Evolutionary conservation across 768 basidiomycete genomes (phyloP).

Genomic region (Termitomyces sp.): DNA sequence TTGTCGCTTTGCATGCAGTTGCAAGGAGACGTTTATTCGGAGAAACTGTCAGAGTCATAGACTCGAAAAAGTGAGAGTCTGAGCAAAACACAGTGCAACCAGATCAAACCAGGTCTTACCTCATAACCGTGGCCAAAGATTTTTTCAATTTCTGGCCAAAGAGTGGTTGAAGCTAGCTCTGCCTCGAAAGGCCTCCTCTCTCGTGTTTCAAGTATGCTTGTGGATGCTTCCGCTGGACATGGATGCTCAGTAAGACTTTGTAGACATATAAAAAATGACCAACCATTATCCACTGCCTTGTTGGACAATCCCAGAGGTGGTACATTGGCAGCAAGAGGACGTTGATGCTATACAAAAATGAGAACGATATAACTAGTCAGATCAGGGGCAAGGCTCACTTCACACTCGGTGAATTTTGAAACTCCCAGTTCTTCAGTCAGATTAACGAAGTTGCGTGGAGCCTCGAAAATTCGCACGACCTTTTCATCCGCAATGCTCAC

Average conservation of each 20-base stretch:
- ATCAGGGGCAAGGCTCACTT: conserved; percentile 30
- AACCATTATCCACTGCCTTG: conserved; percentile 77
- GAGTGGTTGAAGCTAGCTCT: conserved; percentile 77
- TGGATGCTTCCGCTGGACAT: conserved; percentile 2
- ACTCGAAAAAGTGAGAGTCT: conserved; percentile 34
- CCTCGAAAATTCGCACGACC: conserved; percentile 89
- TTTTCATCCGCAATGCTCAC: conserved; percentile 96
- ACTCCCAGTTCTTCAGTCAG: conserved; percentile 47
- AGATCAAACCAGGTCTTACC: conserved; percentile 32
- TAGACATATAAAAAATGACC: conserved; percentile 8
- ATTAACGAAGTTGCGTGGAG: conserved; percentile 74
- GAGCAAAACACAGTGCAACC: not conserved
- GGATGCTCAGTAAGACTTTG: not conserved
- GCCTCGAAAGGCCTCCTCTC: conserved; percentile 73
- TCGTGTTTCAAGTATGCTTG: not conserved
- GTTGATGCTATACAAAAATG: conserved; percentile 35
- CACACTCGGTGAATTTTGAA: conserved; percentile 39
- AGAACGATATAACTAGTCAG: not conserved
- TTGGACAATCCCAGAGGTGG: conserved; percentile 94
- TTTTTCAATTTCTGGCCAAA: conserved; percentile 98
- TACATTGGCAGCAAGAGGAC: conserved; percentile 80
- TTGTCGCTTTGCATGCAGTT: conserved; percentile 87
- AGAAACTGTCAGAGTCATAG: conserved; percentile 76
- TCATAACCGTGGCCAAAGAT: conserved; percentile 98
- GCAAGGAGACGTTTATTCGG: conserved; percentile 66